Percentiles rank a stretch among this genome's conserved stretches.
These are phyloP conservation scores for Metarhizium anisopliae DNA, from an alignment of 2,329 filamentous ascomycete genomes.

Conservation along the genomic window DNA sequence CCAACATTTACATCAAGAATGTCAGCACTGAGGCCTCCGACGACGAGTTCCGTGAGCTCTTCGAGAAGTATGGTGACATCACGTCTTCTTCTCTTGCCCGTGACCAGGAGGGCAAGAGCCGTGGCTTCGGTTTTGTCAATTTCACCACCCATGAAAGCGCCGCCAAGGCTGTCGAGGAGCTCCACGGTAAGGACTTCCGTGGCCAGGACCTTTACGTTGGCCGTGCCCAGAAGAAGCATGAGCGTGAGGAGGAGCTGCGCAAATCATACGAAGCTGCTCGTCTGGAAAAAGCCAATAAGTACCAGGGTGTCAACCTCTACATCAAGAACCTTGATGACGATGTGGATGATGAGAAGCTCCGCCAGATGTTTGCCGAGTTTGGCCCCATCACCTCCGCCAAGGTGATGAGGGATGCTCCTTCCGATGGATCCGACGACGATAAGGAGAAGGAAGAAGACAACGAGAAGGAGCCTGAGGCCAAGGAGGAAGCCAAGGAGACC, in stretches of 20 bases:
- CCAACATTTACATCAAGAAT: constrained; percentile 99
- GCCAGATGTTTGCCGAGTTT: constrained; percentile 82
- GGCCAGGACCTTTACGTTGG: constrained; percentile 96
- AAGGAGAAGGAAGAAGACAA: constrained; percentile 44
- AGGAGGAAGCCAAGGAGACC: constrained; percentile 33
- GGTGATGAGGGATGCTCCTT: constrained; percentile 84
- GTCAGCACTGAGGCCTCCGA: constrained; percentile 76
- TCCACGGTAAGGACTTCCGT: constrained; percentile 87
- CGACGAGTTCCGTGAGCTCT: constrained; percentile 88
- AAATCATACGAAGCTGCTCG: constrained; percentile 98
- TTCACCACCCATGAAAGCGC: constrained; percentile 88
- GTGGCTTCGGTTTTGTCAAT: constrained; percentile 94
- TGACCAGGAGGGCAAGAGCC: constrained; percentile 83
- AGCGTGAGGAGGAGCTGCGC: constrained; percentile 98
- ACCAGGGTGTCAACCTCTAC: constrained; percentile 98
- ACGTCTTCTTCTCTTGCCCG: constrained; percentile 92
- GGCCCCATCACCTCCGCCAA: constrained; percentile 97
- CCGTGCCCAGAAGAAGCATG: constrained; percentile 99
- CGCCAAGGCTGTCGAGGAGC: constrained; percentile 74
- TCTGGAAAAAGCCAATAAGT: constrained; percentile 97
- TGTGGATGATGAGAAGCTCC: constrained; percentile 94
- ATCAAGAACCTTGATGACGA: constrained; percentile 99
- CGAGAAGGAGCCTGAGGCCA: constrained; percentile 40
- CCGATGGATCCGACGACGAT: constrained; percentile 46
- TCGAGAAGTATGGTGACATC: constrained; percentile 87